Conservation (phyloP, 257 asterid genomes). For the Solanum neorickii region DNA sequence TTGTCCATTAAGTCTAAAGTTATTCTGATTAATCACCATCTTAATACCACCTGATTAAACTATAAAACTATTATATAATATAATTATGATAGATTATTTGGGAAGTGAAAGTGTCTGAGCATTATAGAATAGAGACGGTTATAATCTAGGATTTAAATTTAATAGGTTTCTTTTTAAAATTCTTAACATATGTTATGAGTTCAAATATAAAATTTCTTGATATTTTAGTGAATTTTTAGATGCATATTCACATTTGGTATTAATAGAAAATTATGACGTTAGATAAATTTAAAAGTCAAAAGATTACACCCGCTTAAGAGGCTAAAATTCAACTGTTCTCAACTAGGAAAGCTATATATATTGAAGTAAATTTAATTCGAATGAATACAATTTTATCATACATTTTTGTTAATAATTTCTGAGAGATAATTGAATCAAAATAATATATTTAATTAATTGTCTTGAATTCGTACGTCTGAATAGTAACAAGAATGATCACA, state of each 20-base stretch:
- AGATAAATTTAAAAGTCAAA: neutral
- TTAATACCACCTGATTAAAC: neutral
- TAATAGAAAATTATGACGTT: neutral
- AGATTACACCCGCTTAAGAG: neutral
- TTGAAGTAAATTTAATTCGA: neutral
- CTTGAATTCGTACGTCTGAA: neutral
- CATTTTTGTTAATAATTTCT: neutral
- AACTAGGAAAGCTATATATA: neutral
- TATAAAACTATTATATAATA: neutral
- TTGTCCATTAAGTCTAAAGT: neutral
- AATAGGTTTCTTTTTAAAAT: neutral
- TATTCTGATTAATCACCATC: neutral
- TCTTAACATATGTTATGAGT: neutral
- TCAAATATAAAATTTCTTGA: neutral
- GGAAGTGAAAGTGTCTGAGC: neutral
- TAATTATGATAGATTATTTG: neutral
- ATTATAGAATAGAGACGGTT: neutral
- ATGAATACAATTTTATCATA: neutral
- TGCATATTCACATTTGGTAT: neutral
- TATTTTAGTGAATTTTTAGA: neutral
- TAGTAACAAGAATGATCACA: neutral
- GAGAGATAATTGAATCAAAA: neutral
- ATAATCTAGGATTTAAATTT: too few relatives aligned
- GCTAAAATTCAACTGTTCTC: neutral
- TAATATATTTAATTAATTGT: neutral